Conservation (phyloP, 805 yeast genomes). For the Starmerella stigmatis region DNA sequence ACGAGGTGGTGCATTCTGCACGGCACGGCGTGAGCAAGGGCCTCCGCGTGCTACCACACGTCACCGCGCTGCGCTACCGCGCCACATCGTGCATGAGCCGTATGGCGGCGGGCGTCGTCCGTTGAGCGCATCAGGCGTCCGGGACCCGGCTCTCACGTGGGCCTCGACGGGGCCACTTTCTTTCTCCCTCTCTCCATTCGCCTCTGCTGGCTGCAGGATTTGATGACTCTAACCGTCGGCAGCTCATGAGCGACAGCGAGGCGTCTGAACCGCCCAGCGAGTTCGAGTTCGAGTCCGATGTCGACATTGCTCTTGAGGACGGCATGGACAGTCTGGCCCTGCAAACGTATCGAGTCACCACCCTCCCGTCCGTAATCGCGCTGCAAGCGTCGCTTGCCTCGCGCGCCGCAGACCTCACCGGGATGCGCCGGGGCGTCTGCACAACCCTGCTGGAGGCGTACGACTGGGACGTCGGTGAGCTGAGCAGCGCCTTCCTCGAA, state of each 20-base stretch:
- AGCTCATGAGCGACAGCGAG: constrained; percentile 7
- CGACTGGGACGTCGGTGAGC: constrained; percentile 14
- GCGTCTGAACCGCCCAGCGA: not conserved
- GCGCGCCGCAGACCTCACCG: constrained; percentile 12
- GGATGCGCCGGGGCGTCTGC: not conserved
- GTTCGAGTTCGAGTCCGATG: constrained; percentile 2
- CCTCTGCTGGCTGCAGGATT: no score
- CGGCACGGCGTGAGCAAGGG: constrained; percentile 14
- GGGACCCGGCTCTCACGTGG: not conserved
- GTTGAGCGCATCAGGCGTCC: not conserved
- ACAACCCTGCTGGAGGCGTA: constrained; percentile 11
- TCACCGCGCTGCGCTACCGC: no score
- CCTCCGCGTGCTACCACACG: no score
- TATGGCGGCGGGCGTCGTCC: no score
- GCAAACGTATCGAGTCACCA: not conserved
- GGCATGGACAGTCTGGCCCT: not conserved
- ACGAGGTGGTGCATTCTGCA: constrained; percentile 29
- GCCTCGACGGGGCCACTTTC: not conserved
- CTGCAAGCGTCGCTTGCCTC: not conserved
- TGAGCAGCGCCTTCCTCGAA: constrained; percentile 8
- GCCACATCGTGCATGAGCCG: no score
- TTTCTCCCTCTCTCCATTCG: no score
- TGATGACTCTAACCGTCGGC: no score
- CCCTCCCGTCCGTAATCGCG: not conserved
- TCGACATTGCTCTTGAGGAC: not conserved